These are phyloP conservation scores for Sicyos edulis DNA, from an alignment of 306 rosid species.

Conservation along the genomic window DNA sequence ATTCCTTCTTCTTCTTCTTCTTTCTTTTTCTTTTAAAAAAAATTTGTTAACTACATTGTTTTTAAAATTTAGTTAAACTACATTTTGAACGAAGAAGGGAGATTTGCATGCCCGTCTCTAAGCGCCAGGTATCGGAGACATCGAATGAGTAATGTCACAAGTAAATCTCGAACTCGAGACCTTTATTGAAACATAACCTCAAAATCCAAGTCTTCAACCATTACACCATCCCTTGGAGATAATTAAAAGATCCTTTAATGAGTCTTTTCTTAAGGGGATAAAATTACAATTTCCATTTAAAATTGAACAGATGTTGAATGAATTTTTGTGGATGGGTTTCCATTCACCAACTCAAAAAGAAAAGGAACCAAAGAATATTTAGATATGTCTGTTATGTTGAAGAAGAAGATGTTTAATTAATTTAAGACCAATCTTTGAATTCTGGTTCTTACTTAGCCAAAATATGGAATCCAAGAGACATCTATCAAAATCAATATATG, in stretches of 20 bases:
- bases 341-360: not conserved
- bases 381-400: not conserved
- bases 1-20: too few relatives aligned
- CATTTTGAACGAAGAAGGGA: too few relatives aligned
- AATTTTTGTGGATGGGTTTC: constrained; percentile 6
- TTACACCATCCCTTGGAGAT: too few relatives aligned
- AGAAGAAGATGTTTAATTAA: constrained; percentile 14
- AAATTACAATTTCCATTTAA: not conserved
- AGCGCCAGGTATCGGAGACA: too few relatives aligned
- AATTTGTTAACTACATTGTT: too few relatives aligned
- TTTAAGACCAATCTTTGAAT: not conserved
- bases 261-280: not conserved
- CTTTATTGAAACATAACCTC: too few relatives aligned
- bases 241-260: not conserved
- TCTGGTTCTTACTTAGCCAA: not conserved
- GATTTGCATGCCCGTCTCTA: too few relatives aligned
- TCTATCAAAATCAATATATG: not conserved
- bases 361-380: not conserved
- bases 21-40: too few relatives aligned
- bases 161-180: too few relatives aligned
- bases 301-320: not conserved
- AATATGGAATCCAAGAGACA: constrained; percentile 1
- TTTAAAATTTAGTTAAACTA: too few relatives aligned
- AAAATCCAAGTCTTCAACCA: too few relatives aligned
- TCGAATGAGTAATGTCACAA: too few relatives aligned